Evolutionary conservation across 345 rosid genomes (phyloP).

Genomic region (Syzygium aromaticum): DNA sequence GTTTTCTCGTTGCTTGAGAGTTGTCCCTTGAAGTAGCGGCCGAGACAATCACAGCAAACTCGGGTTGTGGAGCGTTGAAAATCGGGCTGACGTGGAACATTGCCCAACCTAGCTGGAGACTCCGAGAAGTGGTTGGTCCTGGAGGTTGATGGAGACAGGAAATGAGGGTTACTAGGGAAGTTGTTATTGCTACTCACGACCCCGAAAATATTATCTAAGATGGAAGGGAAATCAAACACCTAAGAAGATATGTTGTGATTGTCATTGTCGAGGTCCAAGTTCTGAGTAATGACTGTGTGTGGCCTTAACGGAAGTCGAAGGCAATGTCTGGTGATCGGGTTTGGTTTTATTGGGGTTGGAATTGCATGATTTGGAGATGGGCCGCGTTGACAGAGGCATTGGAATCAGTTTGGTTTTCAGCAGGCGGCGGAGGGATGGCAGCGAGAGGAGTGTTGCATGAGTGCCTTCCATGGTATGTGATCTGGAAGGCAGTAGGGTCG

Average conservation of each 20-base stretch:
- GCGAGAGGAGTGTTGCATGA: constrained; percentile 35
- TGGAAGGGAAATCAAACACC: constrained; percentile 12
- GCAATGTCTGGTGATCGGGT: constrained; percentile 16
- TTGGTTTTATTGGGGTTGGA: not conserved
- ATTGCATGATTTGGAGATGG: not conserved
- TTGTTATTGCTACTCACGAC: constrained; percentile 1
- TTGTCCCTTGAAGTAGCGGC: constrained; percentile 22
- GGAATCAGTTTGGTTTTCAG: not conserved
- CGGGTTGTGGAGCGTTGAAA: not conserved
- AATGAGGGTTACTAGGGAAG: constrained; percentile 3
- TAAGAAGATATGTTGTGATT: not conserved
- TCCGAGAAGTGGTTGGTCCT: constrained; percentile 4
- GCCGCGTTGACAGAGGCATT: not conserved
- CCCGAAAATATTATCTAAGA: constrained; percentile 5
- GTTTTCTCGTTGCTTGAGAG: constrained; percentile 13
- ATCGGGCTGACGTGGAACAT: constrained; percentile 4
- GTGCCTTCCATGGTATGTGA: constrained; percentile 66
- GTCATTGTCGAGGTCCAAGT: constrained; percentile 4
- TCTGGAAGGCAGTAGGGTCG: constrained; percentile 42
- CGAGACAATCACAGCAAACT: constrained; percentile 1
- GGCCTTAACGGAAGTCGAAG: constrained; percentile 10
- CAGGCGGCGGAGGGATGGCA: not conserved
- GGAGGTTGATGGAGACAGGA: constrained; percentile 13
- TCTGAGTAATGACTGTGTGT: constrained; percentile 18
- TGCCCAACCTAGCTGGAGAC: constrained; percentile 2